Evolutionary conservation across 2,329 filamentous ascomycete species (phyloP), one percentile per base, ranked within the genome.

Genomic region (Zelopaecilomyces penicillatus): DNA sequence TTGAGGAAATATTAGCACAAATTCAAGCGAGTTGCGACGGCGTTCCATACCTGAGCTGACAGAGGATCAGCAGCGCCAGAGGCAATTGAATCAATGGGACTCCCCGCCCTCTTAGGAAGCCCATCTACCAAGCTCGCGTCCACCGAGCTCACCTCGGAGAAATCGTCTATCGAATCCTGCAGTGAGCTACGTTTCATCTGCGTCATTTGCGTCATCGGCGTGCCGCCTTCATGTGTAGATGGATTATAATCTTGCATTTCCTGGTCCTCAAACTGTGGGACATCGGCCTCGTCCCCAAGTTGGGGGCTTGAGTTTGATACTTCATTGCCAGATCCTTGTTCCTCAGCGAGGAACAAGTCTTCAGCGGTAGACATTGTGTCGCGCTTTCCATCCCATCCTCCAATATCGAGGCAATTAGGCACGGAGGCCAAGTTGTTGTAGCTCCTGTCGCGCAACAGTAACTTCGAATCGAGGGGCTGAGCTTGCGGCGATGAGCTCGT

Each of bases 1-100:
- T 81, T 50, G 52, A 70, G 52, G 66, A 59, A 39, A 26, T 19
- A 32, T 48, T 31, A 4, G 10, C n/a, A 28, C 27, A 4, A 5
- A 12, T 12, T 5, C 8, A 2, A 19, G 32, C 38, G 19, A 39
- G 42, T 39, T 29, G 19, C 19, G 19, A 19, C 19, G 19, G 19
- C 19, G 19, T 45, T 28, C 54, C 73, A 53, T 69, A 89, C 87
- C 69, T 87, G 86, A 43, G 91, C 63, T 12, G 91, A 96, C 27
- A 87, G 87, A 6, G 87, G 83, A 61, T 95, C 86, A 58, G 94
- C 89, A 19, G 87, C 85, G 28, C 80, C 82, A 5, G 88, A 95
- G 46, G 78, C 63, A 29, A 81, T 63, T 10, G 85, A 89, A 52
- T 76, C 80, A 41, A 77, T 73, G 6, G 83, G 84, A 57, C 87